Evolutionary conservation across 2,329 filamentous ascomycete genomes (phyloP).

Genomic region (Fusarium cicatricum): DNA sequence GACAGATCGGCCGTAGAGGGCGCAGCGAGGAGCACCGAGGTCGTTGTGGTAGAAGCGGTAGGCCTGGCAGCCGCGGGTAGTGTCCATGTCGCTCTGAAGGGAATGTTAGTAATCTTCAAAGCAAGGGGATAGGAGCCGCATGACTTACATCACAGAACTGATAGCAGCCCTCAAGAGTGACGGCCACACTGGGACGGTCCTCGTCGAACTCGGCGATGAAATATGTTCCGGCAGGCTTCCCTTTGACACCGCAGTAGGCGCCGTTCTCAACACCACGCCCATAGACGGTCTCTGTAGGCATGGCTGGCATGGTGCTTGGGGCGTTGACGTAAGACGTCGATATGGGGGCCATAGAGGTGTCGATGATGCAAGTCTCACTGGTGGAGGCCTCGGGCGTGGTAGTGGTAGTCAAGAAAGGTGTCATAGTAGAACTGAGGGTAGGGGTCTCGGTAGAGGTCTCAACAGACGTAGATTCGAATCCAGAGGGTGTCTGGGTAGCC

Average conservation of each 20-base stretch:
- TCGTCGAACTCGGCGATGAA: constrained; percentile 52
- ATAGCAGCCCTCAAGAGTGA: constrained; percentile 53
- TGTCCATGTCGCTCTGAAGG: constrained; percentile 43
- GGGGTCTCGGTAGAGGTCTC: constrained; percentile 7
- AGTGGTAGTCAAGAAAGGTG: constrained; percentile 6
- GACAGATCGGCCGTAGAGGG: constrained; percentile 47
- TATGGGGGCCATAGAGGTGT: constrained; percentile 46
- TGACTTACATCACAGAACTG: constrained; percentile 51
- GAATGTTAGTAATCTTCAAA: neutral
- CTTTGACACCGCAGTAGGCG: constrained; percentile 52
- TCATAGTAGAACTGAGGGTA: no score
- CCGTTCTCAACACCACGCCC: constrained; percentile 43
- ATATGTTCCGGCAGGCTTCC: constrained; percentile 46
- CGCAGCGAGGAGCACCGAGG: constrained; percentile 46
- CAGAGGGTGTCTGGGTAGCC: neutral
- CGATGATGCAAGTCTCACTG: constrained; percentile 43
- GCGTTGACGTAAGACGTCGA: constrained; percentile 38
- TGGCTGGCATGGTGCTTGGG: constrained; percentile 33
- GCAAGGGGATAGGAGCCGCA: neutral
- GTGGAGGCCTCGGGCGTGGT: constrained; percentile 2
- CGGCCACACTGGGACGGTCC: constrained; percentile 43
- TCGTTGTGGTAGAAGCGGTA: constrained; percentile 48
- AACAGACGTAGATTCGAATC: neutral
- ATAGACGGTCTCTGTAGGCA: constrained; percentile 43
- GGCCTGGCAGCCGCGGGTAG: constrained; percentile 46